Evolutionary conservation across 257 asterid species (phyloP).

Genomic region (Asclepias syriaca): DNA sequence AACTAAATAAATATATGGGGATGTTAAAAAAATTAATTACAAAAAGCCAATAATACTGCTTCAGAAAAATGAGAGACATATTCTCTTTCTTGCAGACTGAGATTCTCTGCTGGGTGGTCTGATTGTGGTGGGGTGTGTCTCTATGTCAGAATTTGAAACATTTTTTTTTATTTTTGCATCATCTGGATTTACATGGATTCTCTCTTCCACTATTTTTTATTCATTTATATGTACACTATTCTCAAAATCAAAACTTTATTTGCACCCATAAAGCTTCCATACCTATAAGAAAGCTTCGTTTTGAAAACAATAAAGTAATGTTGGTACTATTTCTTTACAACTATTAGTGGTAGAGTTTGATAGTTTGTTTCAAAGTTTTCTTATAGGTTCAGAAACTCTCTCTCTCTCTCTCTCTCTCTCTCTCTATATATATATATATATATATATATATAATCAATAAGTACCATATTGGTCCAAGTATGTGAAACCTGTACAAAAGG

Average conservation of each 20-base stretch:
- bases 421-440: too few relatives aligned
- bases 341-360: background rate
- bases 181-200: background rate
- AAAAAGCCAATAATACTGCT: too few relatives aligned
- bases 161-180: slow-evolving; percentile 2
- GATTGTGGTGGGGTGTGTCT: background rate
- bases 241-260: too few relatives aligned
- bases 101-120: background rate
- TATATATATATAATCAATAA: background rate
- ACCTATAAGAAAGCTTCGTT: too few relatives aligned
- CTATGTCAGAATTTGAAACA: background rate
- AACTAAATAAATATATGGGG: too few relatives aligned
- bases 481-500: background rate
- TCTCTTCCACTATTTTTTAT: background rate
- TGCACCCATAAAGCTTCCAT: too few relatives aligned
- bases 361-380: background rate
- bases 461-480: background rate
- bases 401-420: too few relatives aligned
- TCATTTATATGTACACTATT: background rate
- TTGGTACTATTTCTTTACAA: background rate
- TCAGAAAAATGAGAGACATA: background rate
- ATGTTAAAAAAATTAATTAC: too few relatives aligned
- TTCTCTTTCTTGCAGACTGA: slow-evolving; percentile 5
- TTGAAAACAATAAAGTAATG: background rate
- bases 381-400: background rate